Evolutionary conservation across 345 rosid species (phyloP).

Genomic region (Eutrema heterophyllum): DNA sequence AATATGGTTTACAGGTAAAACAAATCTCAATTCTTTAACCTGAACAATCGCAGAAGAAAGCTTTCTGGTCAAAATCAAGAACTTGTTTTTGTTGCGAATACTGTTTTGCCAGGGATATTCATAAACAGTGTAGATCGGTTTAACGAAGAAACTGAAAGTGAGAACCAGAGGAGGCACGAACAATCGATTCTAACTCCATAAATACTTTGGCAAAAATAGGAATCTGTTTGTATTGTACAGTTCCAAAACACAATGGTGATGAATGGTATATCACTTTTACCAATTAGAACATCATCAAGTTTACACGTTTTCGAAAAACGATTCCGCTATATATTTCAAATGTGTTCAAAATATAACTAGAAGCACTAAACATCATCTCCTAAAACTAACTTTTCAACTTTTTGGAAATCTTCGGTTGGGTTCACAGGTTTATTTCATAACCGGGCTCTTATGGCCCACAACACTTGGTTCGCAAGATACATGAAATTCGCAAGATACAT

Average conservation of each 20-base stretch:
- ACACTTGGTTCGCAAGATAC: too few relatives aligned
- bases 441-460: too few relatives aligned
- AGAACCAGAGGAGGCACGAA: neutral
- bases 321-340: neutral
- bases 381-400: too few relatives aligned
- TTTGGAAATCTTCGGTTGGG: too few relatives aligned
- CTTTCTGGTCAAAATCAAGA: neutral
- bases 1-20: slow-evolving; percentile 78
- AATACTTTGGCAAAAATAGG: neutral
- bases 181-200: slow-evolving; percentile 4
- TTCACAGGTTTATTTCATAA: too few relatives aligned
- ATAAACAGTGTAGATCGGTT: slow-evolving; percentile 54
- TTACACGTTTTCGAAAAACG: neutral
- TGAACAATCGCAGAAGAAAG: neutral
- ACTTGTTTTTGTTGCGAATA: neutral
- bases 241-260: neutral
- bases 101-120: slow-evolving; percentile 57
- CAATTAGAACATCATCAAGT: too few relatives aligned
- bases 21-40: neutral
- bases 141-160: slow-evolving; percentile 37
- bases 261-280: neutral
- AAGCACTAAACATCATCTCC: too few relatives aligned
- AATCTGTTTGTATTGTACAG: neutral
- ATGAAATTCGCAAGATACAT: too few relatives aligned
- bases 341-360: too few relatives aligned